A percentile compares a stretch with the other conserved stretches of the same genome.
Conservation (phyloP, 805 yeast genomes). For the Wickerhamomyces strasburgensis region DNA sequence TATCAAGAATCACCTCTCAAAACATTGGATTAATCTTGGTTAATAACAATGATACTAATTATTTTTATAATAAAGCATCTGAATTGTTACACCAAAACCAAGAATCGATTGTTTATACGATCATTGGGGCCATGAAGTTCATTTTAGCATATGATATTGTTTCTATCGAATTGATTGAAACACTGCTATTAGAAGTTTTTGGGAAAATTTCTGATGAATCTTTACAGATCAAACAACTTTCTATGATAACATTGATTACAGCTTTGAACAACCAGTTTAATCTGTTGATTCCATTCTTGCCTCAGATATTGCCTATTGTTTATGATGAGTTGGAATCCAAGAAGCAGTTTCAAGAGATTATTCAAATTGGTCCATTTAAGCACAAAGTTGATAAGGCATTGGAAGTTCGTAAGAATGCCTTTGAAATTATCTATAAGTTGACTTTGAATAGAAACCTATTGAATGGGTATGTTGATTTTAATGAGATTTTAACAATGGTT, state of each 20-base stretch:
- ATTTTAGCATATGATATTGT: slow-evolving; percentile 29
- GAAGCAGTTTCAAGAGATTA: slow-evolving; percentile 53
- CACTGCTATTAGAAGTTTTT: slow-evolving; percentile 19
- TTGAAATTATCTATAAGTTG: slow-evolving; percentile 62
- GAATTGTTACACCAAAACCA: slow-evolving; percentile 16
- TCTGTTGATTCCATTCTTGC: slow-evolving; percentile 40
- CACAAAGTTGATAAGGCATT: slow-evolving; percentile 76
- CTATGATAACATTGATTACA: slow-evolving; percentile 53
- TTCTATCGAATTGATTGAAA: slow-evolving; percentile 20
- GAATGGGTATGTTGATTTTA: slow-evolving; percentile 26
- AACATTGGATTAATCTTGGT: slow-evolving; percentile 25
- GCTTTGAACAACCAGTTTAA: slow-evolving; percentile 53
- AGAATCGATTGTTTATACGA: slow-evolving; percentile 22
- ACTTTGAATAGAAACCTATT: slow-evolving; percentile 20
- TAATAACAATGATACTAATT: slow-evolving; percentile 26
- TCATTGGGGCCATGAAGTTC: slow-evolving; percentile 34
- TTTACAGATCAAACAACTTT: slow-evolving; percentile 54
- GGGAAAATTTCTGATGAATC: slow-evolving; percentile 31
- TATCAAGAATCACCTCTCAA: slow-evolving; percentile 21
- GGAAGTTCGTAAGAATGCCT: slow-evolving; percentile 65
- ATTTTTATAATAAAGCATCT: slow-evolving; percentile 24
- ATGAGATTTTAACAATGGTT: slow-evolving; percentile 30
- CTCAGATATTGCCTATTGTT: slow-evolving; percentile 44
- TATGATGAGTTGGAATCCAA: slow-evolving; percentile 51
- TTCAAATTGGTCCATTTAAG: slow-evolving; percentile 85